phyloP scores from a whole-genome alignment of 2,329 filamentous ascomycete genomes.

The Colletotrichum magnum region DNA sequence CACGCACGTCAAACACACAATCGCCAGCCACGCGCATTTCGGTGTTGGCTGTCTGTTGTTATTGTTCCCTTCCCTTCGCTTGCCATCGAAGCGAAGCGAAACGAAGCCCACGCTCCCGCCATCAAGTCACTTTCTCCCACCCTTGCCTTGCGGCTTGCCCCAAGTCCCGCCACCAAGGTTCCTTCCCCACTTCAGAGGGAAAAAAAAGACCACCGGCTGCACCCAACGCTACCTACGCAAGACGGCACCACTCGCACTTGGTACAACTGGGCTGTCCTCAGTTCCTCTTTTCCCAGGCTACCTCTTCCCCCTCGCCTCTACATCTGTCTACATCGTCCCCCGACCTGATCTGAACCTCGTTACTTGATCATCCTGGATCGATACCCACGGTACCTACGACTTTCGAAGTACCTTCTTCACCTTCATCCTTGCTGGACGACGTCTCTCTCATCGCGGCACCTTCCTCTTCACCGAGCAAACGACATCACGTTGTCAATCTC shows the following conservation, averaged over 20 bases:
- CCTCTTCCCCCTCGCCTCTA: constrained; percentile 11
- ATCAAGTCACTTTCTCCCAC: not conserved
- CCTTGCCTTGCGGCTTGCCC: constrained; percentile 1
- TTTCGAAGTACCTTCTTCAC: not conserved
- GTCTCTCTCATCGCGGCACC: too few species aligned
- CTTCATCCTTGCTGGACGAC: too few species aligned
- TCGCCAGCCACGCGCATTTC: constrained; percentile 18
- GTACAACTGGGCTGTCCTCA: too few species aligned
- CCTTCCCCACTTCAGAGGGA: too few species aligned
- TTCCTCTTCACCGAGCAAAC: not conserved
- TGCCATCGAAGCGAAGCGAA: too few species aligned
- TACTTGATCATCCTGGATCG: too few species aligned
- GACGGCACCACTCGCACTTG: not conserved
- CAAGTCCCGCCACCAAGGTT: constrained; percentile 26
- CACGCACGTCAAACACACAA: constrained; percentile 19
- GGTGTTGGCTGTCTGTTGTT: not conserved
- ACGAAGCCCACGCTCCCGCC: not conserved
- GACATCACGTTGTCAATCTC: constrained; percentile 4
- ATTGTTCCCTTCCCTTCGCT: not conserved
- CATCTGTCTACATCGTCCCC: constrained; percentile 16
- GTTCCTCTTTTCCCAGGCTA: not conserved
- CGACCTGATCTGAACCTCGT: constrained; percentile 3
- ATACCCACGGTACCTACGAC: not conserved
- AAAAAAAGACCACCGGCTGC: constrained; percentile 27
- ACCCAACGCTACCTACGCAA: constrained; percentile 30